Conservation (phyloP, 495 filamentous ascomycete species). For the Trichoderma reesei region DNA sequence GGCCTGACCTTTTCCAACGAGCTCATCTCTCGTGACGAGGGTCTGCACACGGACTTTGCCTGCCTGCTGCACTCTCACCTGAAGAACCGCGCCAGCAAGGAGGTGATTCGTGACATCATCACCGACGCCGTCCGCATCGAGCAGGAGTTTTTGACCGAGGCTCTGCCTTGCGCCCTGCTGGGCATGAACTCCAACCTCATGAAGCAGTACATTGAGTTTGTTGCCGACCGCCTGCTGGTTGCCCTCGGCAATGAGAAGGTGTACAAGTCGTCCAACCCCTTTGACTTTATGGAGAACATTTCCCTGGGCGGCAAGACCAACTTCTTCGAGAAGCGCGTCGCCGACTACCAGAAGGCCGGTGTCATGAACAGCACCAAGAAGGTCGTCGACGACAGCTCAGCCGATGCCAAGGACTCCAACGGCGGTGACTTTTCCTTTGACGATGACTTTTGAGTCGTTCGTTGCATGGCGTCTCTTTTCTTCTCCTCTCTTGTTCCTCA, state of each 20-base stretch:
- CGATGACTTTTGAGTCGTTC: conserved; percentile 76
- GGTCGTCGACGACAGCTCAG: conserved; percentile 39
- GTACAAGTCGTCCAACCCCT: conserved; percentile 88
- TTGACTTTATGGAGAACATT: conserved; percentile 99
- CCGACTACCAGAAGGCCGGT: conserved; percentile 98
- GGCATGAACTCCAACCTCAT: conserved; percentile 97
- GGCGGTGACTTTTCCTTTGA: conserved; percentile 84
- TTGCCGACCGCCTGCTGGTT: conserved; percentile 87
- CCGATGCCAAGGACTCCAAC: conserved; percentile 51
- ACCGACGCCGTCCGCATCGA: conserved; percentile 89
- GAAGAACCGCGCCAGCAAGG: conserved; percentile 74
- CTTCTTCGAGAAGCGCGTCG: conserved; percentile 99
- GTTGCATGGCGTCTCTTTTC: conserved; percentile 17
- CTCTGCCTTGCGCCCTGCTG: conserved; percentile 80
- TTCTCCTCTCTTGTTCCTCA: conserved; percentile 19
- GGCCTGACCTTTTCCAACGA: conserved; percentile 99
- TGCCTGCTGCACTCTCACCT: conserved; percentile 94
- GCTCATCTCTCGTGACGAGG: conserved; percentile 98
- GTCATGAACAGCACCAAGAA: conserved; percentile 94
- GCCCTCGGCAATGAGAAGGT: conserved; percentile 88
- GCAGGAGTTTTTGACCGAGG: conserved; percentile 96
- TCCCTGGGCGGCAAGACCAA: conserved; percentile 98
- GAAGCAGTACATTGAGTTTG: conserved; percentile 99
- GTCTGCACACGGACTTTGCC: conserved; percentile 98
- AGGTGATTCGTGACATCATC: conserved; percentile 79